Base-by-base conservation (phyloP, 2,329 filamentous ascomycete genomes). In the Epichloe scottii region DNA sequence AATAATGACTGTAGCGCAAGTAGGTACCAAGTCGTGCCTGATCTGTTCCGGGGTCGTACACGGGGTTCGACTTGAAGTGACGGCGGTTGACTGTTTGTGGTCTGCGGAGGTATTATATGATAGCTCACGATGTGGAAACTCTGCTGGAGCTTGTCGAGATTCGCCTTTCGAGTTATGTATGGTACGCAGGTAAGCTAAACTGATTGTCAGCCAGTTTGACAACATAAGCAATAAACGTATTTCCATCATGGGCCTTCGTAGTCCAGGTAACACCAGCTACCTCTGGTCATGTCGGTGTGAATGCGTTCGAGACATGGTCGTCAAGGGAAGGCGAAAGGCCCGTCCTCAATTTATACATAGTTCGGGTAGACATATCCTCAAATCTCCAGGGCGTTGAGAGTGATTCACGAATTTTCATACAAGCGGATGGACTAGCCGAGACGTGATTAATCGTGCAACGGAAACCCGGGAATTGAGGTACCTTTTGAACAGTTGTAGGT, bases 171-270 rank as follows among this genome's bases (percentile, higher is more conserved):
- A 50, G 30, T 21, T 33, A 15, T 51, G n/a, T 5, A 48, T 34
- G 10, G 26, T 19, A 17, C 26, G 33, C 5, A 46, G 30, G 41
- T 46, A 51, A 17, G 46, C 53, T 56, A 52, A 39, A 43, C 39
- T 17, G 49, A 44, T 23, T 10, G 51, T 57, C 47, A 57, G 56
- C 56, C 50, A 56, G 49, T 23, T 50, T 43, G 51, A 37, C 39
- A 51, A 57, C 40, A 40, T 37, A 21, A 52, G 48, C 8, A 49
- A 19, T 5, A 34, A 35, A 48, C 44, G 34, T 33, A 46, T 39
- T n/a, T 51, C 33, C 56, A 57, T 57, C 21, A 41, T 49, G 21
- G 23, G 15, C 23, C 8, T 19, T n/a, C 23, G 14, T 12, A 34
- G 41, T 19, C 34, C n/a, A 45, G 21, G 12, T n/a, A 26, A 23